phyloP scores from a whole-genome alignment of 148 eudicot genomes.

The Rhododendron ferrugineum region DNA sequence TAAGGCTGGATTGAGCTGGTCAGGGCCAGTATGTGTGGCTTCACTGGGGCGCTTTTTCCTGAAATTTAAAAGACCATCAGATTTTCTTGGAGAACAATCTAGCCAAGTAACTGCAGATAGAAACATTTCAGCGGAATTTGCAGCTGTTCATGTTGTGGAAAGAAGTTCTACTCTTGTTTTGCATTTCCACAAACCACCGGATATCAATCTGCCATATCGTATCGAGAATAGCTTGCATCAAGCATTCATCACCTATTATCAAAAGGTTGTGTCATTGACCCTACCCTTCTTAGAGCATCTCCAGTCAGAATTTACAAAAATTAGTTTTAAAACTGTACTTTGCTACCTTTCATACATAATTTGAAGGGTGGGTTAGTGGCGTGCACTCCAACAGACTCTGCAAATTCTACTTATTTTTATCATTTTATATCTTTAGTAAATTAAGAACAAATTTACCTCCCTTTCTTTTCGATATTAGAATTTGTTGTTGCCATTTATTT shows the following conservation, averaged over 20 bases:
- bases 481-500: not conserved
- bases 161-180: constrained; percentile 75
- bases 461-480: not conserved
- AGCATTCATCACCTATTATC: constrained; percentile 70
- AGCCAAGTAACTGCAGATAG: constrained; percentile 18
- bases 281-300: constrained; percentile 3
- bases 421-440: too few species aligned
- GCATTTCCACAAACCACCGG: constrained; percentile 63
- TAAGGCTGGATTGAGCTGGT: constrained; percentile 62
- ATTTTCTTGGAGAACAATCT: constrained; percentile 31
- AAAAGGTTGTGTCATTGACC: constrained; percentile 52
- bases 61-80: constrained; percentile 54
- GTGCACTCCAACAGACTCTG: not conserved
- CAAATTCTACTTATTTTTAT: not conserved
- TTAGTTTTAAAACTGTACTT: not conserved
- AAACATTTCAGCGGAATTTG: constrained; percentile 44
- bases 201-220: constrained; percentile 64
- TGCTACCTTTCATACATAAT: not conserved
- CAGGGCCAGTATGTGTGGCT: constrained; percentile 96
- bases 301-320: not conserved
- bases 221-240: constrained; percentile 70
- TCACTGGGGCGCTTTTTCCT: constrained; percentile 87
- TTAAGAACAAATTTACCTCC: not conserved
- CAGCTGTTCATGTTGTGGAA: constrained; percentile 76
- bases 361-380: not conserved